A percentile compares a stretch with the other conserved stretches of the same genome.
phyloP scores from a whole-genome alignment of 495 filamentous ascomycete genomes.

The Penicillium flavigenum region DNA sequence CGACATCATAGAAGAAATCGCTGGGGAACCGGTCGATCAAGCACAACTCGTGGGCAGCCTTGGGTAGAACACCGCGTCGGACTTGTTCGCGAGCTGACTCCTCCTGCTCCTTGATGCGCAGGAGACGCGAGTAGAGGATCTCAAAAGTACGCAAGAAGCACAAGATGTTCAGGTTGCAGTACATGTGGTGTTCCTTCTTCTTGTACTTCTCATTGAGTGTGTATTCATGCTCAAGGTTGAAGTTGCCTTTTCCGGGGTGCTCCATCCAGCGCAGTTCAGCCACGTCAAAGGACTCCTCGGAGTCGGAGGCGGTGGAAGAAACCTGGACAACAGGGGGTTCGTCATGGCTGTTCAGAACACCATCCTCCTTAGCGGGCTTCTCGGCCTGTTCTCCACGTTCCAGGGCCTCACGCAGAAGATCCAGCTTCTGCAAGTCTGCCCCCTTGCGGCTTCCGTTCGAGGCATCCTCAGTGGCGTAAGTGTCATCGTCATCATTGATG shows the following conservation, averaged over 20 bases:
- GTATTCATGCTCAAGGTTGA: slow-evolving; percentile 57
- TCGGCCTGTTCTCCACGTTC: slow-evolving; percentile 59
- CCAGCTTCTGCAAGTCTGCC: slow-evolving; percentile 66
- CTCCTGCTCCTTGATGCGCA: slow-evolving; percentile 76
- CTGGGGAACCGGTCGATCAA: slow-evolving; percentile 73
- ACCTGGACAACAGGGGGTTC: slow-evolving; percentile 74
- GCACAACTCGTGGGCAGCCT: slow-evolving; percentile 76
- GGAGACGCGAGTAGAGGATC: slow-evolving; percentile 78
- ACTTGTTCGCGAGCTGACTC: slow-evolving; percentile 70
- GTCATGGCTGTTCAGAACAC: slow-evolving; percentile 70
- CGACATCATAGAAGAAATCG: slow-evolving; percentile 75
- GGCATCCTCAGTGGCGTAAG: slow-evolving; percentile 47
- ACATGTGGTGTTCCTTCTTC: slow-evolving; percentile 78
- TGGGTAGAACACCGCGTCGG: slow-evolving; percentile 59
- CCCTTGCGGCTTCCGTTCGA: slow-evolving; percentile 58
- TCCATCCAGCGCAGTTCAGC: slow-evolving; percentile 58
- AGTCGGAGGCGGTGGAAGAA: slow-evolving; percentile 47
- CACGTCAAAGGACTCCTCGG: slow-evolving; percentile 48
- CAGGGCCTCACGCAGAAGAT: slow-evolving; percentile 82
- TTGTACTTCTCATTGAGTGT: slow-evolving; percentile 77
- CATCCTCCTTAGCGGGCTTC: slow-evolving; percentile 75
- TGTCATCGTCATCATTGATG: slow-evolving; percentile 63
- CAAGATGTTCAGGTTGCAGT: slow-evolving; percentile 83
- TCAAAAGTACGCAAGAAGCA: slow-evolving; percentile 93
- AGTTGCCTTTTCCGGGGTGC: slow-evolving; percentile 53